phyloP scores from a whole-genome alignment of 2,329 filamentous ascomycete species.

The Lithohypha guttulata region DNA sequence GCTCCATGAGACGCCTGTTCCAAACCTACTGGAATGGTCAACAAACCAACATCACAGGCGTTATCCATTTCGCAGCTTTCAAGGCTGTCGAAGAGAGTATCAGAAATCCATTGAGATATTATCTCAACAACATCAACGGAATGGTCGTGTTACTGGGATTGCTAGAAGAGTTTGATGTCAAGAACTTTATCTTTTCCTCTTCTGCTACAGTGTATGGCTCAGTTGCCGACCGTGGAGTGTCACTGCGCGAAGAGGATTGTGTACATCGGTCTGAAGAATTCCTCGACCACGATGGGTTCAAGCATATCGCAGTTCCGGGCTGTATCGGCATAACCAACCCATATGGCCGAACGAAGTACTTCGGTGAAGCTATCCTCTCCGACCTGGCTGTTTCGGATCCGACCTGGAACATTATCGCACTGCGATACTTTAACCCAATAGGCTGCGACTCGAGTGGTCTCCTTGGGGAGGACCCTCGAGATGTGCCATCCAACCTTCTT shows the following conservation, averaged over 20 bases:
- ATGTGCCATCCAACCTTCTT: slow-evolving; percentile 53
- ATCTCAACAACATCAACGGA: slow-evolving; percentile 57
- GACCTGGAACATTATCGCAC: slow-evolving; percentile 51
- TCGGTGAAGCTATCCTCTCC: slow-evolving; percentile 55
- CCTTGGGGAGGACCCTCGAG: slow-evolving; percentile 53
- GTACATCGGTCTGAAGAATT: slow-evolving; percentile 41
- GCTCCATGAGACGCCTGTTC: slow-evolving; percentile 34
- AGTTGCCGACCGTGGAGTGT: slow-evolving; percentile 40
- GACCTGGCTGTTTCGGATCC: slow-evolving; percentile 51
- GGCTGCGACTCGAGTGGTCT: slow-evolving; percentile 55
- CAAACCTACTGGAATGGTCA: slow-evolving; percentile 31
- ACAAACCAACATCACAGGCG: slow-evolving; percentile 45
- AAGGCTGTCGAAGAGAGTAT: slow-evolving; percentile 58
- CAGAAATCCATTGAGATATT: slow-evolving; percentile 50
- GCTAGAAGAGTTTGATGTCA: slow-evolving; percentile 50
- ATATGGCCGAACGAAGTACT: slow-evolving; percentile 57
- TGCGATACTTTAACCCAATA: slow-evolving; percentile 59
- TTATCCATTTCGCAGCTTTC: slow-evolving; percentile 61
- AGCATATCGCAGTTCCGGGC: slow-evolving; percentile 37
- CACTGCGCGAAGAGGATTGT: slow-evolving; percentile 47
- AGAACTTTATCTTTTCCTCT: slow-evolving; percentile 57
- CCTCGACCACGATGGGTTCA: slow-evolving; percentile 33
- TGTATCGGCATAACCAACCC: slow-evolving; percentile 51
- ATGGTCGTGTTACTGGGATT: slow-evolving; percentile 49
- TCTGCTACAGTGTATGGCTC: slow-evolving; percentile 58